phyloP scores from a whole-genome alignment of 352 stramenopile genomes.

The Phytophthora foliorum region DNA sequence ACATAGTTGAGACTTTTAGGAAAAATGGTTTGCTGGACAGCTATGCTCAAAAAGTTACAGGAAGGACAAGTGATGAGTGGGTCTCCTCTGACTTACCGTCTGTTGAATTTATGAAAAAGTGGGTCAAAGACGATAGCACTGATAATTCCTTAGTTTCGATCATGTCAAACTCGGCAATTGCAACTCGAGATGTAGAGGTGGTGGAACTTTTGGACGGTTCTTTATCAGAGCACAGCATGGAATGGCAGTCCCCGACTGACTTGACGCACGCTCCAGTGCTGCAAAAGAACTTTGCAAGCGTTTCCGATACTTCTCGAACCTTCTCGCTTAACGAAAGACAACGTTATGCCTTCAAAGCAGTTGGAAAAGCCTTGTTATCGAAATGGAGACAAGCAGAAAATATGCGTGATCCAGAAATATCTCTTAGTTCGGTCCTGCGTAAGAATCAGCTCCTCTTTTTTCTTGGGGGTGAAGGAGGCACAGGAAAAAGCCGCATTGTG shows the following conservation, averaged over 20 bases:
- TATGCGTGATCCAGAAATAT: background rate
- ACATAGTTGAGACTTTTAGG: no score
- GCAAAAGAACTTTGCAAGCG: background rate
- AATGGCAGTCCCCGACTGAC: background rate
- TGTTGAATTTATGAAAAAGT: slow-evolving; percentile 13
- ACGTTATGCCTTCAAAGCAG: background rate
- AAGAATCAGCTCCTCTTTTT: background rate
- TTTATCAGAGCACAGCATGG: background rate
- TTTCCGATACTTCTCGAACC: background rate
- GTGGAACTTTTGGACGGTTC: background rate
- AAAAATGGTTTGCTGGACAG: background rate
- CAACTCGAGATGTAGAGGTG: background rate
- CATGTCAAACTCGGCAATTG: background rate
- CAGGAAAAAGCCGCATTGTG: background rate
- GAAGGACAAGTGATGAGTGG: no score
- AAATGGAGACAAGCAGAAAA: background rate
- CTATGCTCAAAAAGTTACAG: no score
- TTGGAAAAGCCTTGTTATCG: background rate
- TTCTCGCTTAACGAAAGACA: slow-evolving; percentile 2
- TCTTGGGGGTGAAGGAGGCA: slow-evolving; percentile 3
- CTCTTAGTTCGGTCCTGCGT: background rate
- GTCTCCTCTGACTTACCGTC: background rate
- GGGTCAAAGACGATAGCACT: background rate
- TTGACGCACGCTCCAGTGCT: background rate
- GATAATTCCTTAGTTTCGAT: background rate